Evolutionary conservation across 371 early-diverging fungal species (phyloP).

Genomic region (Mortierella sp.): DNA sequence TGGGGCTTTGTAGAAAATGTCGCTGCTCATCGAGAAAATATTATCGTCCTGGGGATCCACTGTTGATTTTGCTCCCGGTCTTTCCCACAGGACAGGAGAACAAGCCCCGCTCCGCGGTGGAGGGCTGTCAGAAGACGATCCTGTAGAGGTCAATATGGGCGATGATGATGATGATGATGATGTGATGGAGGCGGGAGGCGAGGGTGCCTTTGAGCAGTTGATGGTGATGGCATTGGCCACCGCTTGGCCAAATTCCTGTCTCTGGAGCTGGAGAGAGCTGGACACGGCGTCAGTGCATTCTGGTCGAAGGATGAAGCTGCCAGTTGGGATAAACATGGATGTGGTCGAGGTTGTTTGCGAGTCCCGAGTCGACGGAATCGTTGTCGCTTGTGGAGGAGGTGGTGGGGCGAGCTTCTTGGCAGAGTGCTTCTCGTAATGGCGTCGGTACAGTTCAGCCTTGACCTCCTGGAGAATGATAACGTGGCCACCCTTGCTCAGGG

Average conservation of each 20-base stretch:
- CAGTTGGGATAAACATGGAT: slow-evolving; percentile 16
- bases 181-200: neutral
- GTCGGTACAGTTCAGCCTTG: slow-evolving; percentile 50
- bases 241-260: slow-evolving; percentile 7
- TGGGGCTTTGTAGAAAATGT: slow-evolving; percentile 45
- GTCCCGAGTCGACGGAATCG: neutral
- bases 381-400: neutral
- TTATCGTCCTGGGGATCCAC: slow-evolving; percentile 14
- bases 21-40: slow-evolving; percentile 45
- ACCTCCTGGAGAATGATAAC: slow-evolving; percentile 40
- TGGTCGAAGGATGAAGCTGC: neutral
- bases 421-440: slow-evolving; percentile 47
- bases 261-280: neutral
- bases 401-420: slow-evolving; percentile 20
- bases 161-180: neutral
- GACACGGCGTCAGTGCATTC: neutral
- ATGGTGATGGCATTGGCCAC: neutral
- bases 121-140: neutral
- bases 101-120: slow-evolving; percentile 4
- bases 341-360: neutral
- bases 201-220: neutral
- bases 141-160: neutral
- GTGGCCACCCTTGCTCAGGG: slow-evolving; percentile 40
- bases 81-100: slow-evolving; percentile 5
- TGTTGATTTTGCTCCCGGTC: neutral